These are phyloP conservation scores for Sphagnum tenellum DNA, from an alignment of 225 moss, liverwort and hornwort genomes.

Conservation along the genomic window DNA sequence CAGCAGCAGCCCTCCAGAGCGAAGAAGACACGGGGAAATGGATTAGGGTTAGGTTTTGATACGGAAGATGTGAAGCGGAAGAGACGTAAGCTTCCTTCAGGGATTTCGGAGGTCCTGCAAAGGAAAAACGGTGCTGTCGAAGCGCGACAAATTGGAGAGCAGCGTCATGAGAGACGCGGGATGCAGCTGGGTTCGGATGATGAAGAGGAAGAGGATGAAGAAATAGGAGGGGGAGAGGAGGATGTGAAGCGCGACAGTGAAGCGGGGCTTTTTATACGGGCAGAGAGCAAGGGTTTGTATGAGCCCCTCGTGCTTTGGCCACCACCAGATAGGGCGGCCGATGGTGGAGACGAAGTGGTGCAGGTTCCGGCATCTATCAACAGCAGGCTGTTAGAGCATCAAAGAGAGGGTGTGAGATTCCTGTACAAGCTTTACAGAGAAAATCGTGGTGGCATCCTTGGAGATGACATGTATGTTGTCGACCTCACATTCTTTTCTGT, in stretches of 20 bases:
- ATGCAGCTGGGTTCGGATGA: background rate
- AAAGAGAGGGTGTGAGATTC: conserved; percentile 74
- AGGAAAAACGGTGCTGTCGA: no score
- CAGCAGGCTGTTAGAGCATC: conserved; percentile 76
- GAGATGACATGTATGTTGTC: conserved; percentile 75
- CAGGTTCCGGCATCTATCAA: conserved; percentile 81
- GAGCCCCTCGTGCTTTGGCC: conserved; percentile 76
- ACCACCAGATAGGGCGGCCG: conserved; percentile 24
- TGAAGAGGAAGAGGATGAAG: conserved; percentile 5
- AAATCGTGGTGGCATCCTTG: conserved; percentile 69
- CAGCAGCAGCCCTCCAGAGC: no score
- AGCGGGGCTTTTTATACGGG: conserved; percentile 52
- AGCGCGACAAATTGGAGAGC: no score
- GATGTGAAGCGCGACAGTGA: conserved; percentile 32
- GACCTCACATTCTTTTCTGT: background rate
- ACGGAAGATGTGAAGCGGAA: no score
- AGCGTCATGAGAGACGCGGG: no score
- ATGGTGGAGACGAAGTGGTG: conserved; percentile 18
- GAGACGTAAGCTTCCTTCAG: no score
- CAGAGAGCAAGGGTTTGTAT: conserved; percentile 41
- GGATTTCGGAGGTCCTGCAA: no score
- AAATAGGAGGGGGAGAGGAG: conserved; percentile 25
- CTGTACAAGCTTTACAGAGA: conserved; percentile 65
- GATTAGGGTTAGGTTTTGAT: no score
- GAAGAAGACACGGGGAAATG: no score